Evolutionary conservation across 139 green algal genomes (phyloP), one percentile per base, ranked within the genome.

Genomic region (Tetradesmus obliquus): DNA sequence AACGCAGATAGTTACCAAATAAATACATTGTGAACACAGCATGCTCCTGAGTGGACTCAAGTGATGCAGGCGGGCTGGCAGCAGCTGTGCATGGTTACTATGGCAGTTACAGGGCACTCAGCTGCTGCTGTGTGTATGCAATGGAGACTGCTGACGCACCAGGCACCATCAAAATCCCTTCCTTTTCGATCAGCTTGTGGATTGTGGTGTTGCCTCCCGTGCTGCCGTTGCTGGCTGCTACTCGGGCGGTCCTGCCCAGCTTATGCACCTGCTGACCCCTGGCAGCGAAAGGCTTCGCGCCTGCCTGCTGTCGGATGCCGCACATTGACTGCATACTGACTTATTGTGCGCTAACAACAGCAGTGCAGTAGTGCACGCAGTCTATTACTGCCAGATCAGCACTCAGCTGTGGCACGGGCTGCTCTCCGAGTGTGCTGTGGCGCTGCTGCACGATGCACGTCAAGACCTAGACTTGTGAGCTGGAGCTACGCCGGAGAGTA

Each of bases 111-210:
- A 1, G n/a, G 53, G 53, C n/a, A 32, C 3, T n/a, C 58, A 24
- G 24, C 19, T 89, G 32, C 51, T 85, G 66, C 60, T n/a, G 32
- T n/a, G 53, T 20, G 60, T 5, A 17, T 84, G 3, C 22, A 24
- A 1, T 51, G 53, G 5, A 5, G 19, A 3, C 57, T 19, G 10
- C 12, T 5, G 5, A 17, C 94, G 72, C 89, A 90, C 96, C 96
- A 76, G 96, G 95, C 58, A 98, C n/a, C 7, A 97, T 62, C 54
- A 97, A 6, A 10, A 92, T 89, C 0, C 94, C 95, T 19, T 96
- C 82, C 55, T 97, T 82, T 22, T 96, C 80, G n/a, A 97, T 94
- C 10, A 98, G 87, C 45, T 91, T 91, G 88, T 98, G 96, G 15
- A 97, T 92, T 1, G 94, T 97, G 0, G 95, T 97, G 3, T 91